These are phyloP conservation scores for Arthroderma uncinatum DNA, from an alignment of 2,329 filamentous ascomycete species.

Conservation along the genomic window DNA sequence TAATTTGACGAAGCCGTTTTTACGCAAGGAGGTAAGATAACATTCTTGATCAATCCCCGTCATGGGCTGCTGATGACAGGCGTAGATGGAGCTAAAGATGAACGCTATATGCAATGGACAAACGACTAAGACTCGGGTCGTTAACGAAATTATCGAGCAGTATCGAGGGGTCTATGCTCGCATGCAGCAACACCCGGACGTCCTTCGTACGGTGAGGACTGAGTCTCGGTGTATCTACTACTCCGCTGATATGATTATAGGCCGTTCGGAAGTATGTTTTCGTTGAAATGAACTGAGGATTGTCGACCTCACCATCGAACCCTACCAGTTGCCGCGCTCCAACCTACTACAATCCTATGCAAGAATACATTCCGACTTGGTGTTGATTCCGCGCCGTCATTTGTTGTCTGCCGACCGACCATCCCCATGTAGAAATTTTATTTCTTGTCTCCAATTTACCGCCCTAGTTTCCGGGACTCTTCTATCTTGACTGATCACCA, in stretches of 20 bases:
- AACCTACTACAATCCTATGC: neutral
- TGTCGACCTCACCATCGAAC: slow-evolving; percentile 7
- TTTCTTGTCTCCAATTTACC: no score
- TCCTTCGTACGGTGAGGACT: slow-evolving; percentile 7
- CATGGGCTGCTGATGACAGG: slow-evolving; percentile 4
- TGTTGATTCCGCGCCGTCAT: neutral
- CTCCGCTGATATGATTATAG: slow-evolving; percentile 5
- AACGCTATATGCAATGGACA: slow-evolving; percentile 5
- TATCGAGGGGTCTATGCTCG: slow-evolving; percentile 8
- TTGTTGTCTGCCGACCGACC: neutral
- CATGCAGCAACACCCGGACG: slow-evolving; percentile 2
- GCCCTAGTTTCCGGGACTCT: no score
- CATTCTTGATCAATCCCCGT: slow-evolving; percentile 5
- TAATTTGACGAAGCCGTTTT: slow-evolving; percentile 5
- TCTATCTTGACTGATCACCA: no score
- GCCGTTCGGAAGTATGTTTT: slow-evolving; percentile 9
- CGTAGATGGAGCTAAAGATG: slow-evolving; percentile 8
- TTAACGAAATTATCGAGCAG: slow-evolving; percentile 5
- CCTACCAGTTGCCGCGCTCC: neutral
- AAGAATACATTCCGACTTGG: neutral
- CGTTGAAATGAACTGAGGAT: slow-evolving; percentile 8
- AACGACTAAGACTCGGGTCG: slow-evolving; percentile 4
- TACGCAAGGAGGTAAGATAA: slow-evolving; percentile 7
- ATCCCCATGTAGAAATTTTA: no score
- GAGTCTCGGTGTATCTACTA: slow-evolving; percentile 3